Base-by-base conservation (phyloP, 805 yeast species). In the Candida pseudoglaebosa region DNA sequence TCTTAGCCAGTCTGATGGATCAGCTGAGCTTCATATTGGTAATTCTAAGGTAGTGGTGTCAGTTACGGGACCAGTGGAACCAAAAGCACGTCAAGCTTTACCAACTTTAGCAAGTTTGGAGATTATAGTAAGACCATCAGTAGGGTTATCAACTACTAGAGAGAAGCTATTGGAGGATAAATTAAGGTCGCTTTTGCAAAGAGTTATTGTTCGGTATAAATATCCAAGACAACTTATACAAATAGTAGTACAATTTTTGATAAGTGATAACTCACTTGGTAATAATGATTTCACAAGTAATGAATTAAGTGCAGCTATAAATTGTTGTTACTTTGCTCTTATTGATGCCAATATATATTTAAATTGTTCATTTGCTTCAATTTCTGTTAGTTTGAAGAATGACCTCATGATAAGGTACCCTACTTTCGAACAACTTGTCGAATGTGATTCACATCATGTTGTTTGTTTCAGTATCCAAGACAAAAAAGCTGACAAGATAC, bases 1-100 rank as follows among this genome's bases (percentile, higher is more conserved):
- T 3, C 60, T 87, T 34, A 62, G 65, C 39, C 74, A 78, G 45
- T 91, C 82, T 2, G 96, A 88, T 57, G 97, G 97, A 1, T 85
- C 95, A 1, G 80, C 91, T 1, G 73, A 73, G 17, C 67, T 80
- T 40, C 55, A 62, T 12, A 56, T 63, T n/a, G 77, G 74, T 2
- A 57, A 58, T 13, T 77, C 84, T 1, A 75, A 75, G 40, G 80
- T 84, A 2, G 61, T 90, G 2, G 78, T 82, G 31, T 80, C 96
- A 0, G 90, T 91, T 1, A 75, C 90, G 1, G 99, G 99, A 0
- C 99, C 99, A 0, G 74, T 91, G 21, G 97, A 91, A 52, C 81
- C 87, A 8, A 83, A 82, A 56, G 61, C 78, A 10, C 75, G 91
- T 49, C 95, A 89, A 54, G 98, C 91, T 56, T 59, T 81, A 24